Base-by-base conservation (phyloP, 176 grass and related monocot species). In the Avena eriantha region DNA sequence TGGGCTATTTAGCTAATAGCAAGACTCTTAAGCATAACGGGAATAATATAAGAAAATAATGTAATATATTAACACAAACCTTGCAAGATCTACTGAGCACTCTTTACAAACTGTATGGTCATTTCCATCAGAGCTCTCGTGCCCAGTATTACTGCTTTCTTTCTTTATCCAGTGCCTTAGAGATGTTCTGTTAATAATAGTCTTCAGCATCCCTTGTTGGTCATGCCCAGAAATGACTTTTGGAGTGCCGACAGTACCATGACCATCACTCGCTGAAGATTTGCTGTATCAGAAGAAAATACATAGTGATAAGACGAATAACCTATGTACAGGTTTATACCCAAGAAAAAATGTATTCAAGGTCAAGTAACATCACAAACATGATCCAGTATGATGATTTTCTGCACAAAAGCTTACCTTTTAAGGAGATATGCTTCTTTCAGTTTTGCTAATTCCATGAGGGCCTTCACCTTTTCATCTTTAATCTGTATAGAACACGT, bases 401-500 rank as follows among this genome's bases (percentile, higher is more conserved):
- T 45, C 14, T 80, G 60, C 73, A 85, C 70, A 78, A 81, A 82
- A 89, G 29, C 71, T 67, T 96, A 98, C 96, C 90, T 90, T 74
- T 91, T 93, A 54, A 88, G 79, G 39, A 90, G 76, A 87, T 86
- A 86, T 82, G 95, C 90, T 95, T 93, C 84, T 90, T 96, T 96
- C 59, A 96, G 75, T 87, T 92, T 90, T 80, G 96, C 92, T 86
- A 96, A 92, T 86, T 98, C 96, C 86, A 95, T 89, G 12, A 98
- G 90, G 79, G 87, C 82, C 67, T 82, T 94, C 63, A 98, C 90
- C 82, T 98, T 98, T 91, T 98, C 96, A 82, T 95, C 88, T 45
- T 91, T 95, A 78, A 98, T 92, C 93, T 98, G 83, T 57, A 90
- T 34, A 91, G 5, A 72, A 75, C 53, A 86, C 45, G 49, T 80